Conservation (phyloP, 2,329 filamentous ascomycete genomes). For the Chaetomiaceae sp. region DNA sequence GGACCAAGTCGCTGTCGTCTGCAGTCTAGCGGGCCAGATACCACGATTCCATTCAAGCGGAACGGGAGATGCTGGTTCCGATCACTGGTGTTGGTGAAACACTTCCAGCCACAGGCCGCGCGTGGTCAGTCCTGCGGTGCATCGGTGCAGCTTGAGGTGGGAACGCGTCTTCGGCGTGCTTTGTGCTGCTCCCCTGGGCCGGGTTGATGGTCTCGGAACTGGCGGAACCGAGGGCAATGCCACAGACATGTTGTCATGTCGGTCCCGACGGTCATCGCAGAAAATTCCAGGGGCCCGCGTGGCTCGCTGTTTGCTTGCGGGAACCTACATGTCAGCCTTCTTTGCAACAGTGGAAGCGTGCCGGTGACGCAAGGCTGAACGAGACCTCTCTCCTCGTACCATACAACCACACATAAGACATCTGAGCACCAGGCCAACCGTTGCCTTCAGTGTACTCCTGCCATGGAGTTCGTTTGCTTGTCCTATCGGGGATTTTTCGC, state of each 20-base stretch:
- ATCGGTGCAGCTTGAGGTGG: background rate
- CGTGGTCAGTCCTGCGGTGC: too few relatives aligned
- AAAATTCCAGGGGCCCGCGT: background rate
- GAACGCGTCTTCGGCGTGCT: background rate
- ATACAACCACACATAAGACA: slow-evolving; percentile 3
- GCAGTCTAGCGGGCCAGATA: too few relatives aligned
- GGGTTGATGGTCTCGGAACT: slow-evolving; percentile 7
- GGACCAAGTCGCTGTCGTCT: too few relatives aligned
- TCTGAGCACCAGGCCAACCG: too few relatives aligned
- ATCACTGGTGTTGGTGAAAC: too few relatives aligned
- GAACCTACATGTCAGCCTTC: too few relatives aligned
- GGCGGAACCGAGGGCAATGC: slow-evolving; percentile 5
- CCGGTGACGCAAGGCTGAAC: background rate
- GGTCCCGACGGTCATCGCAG: slow-evolving; percentile 9
- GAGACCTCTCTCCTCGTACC: background rate
- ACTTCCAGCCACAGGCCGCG: too few relatives aligned
- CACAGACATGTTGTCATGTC: slow-evolving; percentile 1
- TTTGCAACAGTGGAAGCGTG: background rate
- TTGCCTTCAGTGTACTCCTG: background rate
- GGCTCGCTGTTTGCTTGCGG: background rate
- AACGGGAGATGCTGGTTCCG: too few relatives aligned
- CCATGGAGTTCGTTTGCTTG: background rate
- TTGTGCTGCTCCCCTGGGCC: slow-evolving; percentile 5
- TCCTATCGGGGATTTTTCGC: background rate
- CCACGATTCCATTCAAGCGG: too few relatives aligned